phyloP scores from a whole-genome alignment of 2,329 filamentous ascomycete species.

The Alternaria dauci region DNA sequence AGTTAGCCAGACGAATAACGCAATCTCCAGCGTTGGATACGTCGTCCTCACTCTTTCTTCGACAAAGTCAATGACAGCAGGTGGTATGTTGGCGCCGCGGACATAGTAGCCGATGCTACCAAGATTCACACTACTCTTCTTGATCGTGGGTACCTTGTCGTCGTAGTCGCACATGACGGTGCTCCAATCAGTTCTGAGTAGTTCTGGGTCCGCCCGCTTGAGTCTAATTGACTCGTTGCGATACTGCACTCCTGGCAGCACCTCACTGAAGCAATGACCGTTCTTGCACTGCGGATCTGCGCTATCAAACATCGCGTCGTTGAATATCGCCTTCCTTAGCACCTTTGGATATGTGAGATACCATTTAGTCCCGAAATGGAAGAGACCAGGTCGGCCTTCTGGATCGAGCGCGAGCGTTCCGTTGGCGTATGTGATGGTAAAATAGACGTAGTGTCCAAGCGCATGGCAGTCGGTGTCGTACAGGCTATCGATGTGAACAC shows the following conservation, averaged over 20 bases:
- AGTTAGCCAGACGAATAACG: not conserved
- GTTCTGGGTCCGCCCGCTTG: not conserved
- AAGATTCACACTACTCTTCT: not conserved
- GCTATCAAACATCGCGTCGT: not conserved
- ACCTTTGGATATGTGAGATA: not conserved
- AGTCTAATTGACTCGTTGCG: not conserved
- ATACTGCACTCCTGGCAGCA: not conserved
- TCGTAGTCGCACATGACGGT: not conserved
- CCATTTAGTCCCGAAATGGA: not conserved
- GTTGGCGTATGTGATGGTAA: not conserved
- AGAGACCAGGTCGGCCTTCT: not conserved
- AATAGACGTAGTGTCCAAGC: too few species aligned
- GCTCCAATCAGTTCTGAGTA: not conserved
- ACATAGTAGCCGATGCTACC: not conserved
- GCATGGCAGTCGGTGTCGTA: too few species aligned
- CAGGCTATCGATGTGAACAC: too few species aligned
- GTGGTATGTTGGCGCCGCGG: not conserved
- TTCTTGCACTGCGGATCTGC: not conserved
- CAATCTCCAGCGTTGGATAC: not conserved
- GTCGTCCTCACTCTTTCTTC: not conserved
- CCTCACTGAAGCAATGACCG: not conserved
- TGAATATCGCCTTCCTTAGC: not conserved
- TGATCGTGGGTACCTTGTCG: not conserved
- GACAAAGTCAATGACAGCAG: not conserved
- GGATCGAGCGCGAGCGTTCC: not conserved